Evolutionary conservation across 2,329 filamentous ascomycete species (phyloP).

Genomic region (Penicillium vulpinum): DNA sequence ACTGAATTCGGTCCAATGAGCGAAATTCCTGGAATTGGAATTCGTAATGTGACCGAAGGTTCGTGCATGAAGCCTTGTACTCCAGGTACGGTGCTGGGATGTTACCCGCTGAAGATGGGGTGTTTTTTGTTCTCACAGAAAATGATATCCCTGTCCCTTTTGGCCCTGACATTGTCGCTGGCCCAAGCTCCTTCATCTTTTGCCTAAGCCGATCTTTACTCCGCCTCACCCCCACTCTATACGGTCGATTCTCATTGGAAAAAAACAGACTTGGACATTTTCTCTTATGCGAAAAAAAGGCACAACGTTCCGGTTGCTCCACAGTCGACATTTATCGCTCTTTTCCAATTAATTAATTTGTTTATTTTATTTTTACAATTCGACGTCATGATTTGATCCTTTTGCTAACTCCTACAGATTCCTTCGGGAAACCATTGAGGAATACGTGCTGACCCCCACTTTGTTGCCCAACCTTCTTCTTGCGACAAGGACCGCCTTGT

Average conservation of each 20-base stretch:
- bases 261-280: conserved; percentile 4
- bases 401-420: conserved; percentile 40
- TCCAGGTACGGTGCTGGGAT: conserved; percentile 28
- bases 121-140: background rate
- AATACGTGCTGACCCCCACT: conserved; percentile 63
- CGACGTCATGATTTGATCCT: conserved; percentile 19
- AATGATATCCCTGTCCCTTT: conserved; percentile 17
- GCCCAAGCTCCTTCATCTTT: conserved; percentile 34
- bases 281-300: conserved; percentile 14
- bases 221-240: conserved; percentile 25
- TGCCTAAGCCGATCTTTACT: conserved; percentile 33
- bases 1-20: conserved; percentile 30
- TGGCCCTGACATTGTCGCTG: too few relatives aligned
- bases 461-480: conserved; percentile 62
- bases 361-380: conserved; percentile 9
- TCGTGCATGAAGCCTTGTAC: conserved; percentile 27
- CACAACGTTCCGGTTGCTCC: conserved; percentile 22
- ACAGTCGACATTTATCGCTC: conserved; percentile 23
- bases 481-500: conserved; percentile 72
- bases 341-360: conserved; percentile 10
- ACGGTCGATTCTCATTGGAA: conserved; percentile 10
- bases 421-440: conserved; percentile 52
- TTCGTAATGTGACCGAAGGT: conserved; percentile 29
- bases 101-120: conserved; percentile 12
- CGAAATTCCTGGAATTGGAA: conserved; percentile 31